Evolutionary conservation across 139 green algal genomes (phyloP), one percentile per base, ranked within the genome.

Genomic region (Chlorella sp.): DNA sequence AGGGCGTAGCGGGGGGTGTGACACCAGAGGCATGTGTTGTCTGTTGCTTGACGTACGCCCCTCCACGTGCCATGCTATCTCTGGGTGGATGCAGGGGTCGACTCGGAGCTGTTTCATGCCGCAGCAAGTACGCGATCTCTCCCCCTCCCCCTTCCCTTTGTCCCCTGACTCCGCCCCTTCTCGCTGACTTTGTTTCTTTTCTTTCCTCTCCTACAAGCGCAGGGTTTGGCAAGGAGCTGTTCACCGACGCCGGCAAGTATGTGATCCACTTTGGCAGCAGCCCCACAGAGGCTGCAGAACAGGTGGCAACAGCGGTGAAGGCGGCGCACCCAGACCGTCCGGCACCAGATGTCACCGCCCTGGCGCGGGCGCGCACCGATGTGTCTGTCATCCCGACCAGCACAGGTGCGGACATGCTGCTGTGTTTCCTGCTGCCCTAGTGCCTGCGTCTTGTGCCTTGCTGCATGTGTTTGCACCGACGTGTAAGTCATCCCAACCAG

Each of bases 201-300:
- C n/a, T n/a, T n/a, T 57, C 48, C 48, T 9, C 48, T 57, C 7
- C 48, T 57, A 57, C 64, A 32, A 32, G 64, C 21, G 22, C 64
- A 86, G 88, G 92, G 36, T 95, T 95, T 91, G 92, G 90, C 9
- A 91, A 86, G 86, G 92, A 94, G 92, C 86, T 96, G 28, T 95
- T 95, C 81, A 94, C 94, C 5, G 94, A 96, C 64, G 95, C 94
- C 16, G 96, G 96, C 75, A 97, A 97, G 92, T 99, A 99, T 81
- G 94, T 96, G 26, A 94, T 98, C 24, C 96, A 98, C 89, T 98
- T 98, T 90, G 96, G 96, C 0, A 78, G 89, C 48, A 87, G 53
- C 36, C 85, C 95, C 9, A 30, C 89, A 22, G 48, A 94, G 57
- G 95, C 95, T 14, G 95, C 95, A 15, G 81, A 91, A 39, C 73